phyloP scores from a whole-genome alignment of 2,329 filamentous ascomycete genomes.

The Botrytis cinerea region DNA sequence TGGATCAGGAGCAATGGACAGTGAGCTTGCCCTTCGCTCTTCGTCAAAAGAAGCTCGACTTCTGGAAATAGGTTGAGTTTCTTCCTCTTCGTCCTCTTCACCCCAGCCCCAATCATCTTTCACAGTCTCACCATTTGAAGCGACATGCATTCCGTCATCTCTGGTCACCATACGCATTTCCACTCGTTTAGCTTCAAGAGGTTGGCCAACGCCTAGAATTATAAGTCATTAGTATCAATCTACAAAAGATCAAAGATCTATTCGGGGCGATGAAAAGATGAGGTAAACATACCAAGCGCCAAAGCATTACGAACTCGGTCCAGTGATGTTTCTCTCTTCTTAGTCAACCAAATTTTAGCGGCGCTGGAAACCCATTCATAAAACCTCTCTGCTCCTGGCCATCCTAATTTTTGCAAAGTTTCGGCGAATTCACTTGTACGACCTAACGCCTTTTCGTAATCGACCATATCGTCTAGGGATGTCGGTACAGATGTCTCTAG shows the following conservation, averaged over 20 bases:
- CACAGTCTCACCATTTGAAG: conserved; percentile 50
- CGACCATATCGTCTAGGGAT: conserved; percentile 67
- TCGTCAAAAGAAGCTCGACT: conserved; percentile 36
- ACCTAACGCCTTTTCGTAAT: conserved; percentile 71
- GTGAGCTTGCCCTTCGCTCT: conserved; percentile 25
- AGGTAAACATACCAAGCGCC: conserved; percentile 42
- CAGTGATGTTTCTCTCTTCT: conserved; percentile 77
- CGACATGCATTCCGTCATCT: conserved; percentile 64
- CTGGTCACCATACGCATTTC: conserved; percentile 79
- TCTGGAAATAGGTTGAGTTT: conserved; percentile 32
- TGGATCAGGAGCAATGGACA: conserved; percentile 12
- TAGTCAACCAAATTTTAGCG: conserved; percentile 81
- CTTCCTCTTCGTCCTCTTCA: conserved; percentile 57
- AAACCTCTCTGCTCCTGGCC: conserved; percentile 63
- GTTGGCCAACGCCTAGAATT: conserved; percentile 59
- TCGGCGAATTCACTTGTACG: conserved; percentile 65
- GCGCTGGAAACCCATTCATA: conserved; percentile 79
- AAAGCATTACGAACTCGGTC: conserved; percentile 72
- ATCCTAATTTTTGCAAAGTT: conserved; percentile 61
- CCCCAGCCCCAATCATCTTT: conserved; percentile 77
- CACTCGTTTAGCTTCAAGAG: conserved; percentile 75
- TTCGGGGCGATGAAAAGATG: neutral
- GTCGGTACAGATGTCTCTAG: conserved; percentile 75
- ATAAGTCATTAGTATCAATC: neutral
- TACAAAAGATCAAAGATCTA: neutral